Percentiles rank a stretch among this genome's conserved stretches.
Conservation (phyloP, 2,329 filamentous ascomycete genomes). For the Fusarium verticillioides region DNA sequence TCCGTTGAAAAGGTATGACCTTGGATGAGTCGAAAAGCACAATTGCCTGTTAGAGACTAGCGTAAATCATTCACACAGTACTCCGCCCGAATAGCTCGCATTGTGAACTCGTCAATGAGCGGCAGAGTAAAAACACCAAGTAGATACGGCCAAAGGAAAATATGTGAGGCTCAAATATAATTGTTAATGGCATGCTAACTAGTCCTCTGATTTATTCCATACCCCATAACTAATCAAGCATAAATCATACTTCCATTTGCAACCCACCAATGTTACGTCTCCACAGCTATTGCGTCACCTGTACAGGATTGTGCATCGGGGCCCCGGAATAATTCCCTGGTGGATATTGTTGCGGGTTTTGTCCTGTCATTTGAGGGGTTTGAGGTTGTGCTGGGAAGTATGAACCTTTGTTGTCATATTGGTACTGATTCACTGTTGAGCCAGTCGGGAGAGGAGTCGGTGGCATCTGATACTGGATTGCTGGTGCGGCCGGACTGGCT, state of each 20-base stretch:
- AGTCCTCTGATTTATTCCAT: not conserved
- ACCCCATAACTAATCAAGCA: not conserved
- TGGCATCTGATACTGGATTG: conserved; percentile 2
- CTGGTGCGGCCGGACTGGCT: not conserved
- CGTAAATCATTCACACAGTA: too few relatives aligned
- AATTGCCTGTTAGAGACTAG: not conserved
- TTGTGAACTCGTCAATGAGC: too few relatives aligned
- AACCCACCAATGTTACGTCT: rapidly evolving
- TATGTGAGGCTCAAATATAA: rapidly evolving
- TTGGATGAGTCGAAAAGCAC: conserved; percentile 16
- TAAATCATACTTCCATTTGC: not conserved
- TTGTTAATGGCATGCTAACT: too few relatives aligned
- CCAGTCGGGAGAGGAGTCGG: conserved; percentile 4
- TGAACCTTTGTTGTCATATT: not conserved
- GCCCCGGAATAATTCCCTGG: conserved; percentile 2
- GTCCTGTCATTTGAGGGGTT: not conserved
- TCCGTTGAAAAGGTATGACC: not conserved
- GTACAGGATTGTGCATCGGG: conserved; percentile 3
- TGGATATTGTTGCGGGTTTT: not conserved
- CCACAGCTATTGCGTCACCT: not conserved
- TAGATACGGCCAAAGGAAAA: too few relatives aligned
- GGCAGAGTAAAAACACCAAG: too few relatives aligned
- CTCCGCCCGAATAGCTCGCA: too few relatives aligned
- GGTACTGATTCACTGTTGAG: not conserved
- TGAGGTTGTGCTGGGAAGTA: conserved; percentile 4